Base-by-base conservation (phyloP, 768 basidiomycete species). In the Lanmaoa pseudosensibilis region DNA sequence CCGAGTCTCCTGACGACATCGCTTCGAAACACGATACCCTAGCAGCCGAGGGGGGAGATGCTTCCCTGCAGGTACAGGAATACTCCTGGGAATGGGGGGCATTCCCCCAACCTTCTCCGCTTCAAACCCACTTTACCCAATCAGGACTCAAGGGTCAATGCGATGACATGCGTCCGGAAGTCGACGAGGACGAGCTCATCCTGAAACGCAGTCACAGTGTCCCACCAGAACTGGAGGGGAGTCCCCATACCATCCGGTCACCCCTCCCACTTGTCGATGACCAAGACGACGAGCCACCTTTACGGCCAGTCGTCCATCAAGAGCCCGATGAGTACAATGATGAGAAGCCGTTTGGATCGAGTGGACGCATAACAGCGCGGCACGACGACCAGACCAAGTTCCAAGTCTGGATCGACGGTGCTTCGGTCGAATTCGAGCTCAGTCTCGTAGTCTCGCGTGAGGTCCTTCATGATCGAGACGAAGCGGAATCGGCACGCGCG, bases 51-150 rank as follows among this genome's bases (percentile, higher is more conserved):
- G 55, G 41, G 43, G 55, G 36, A 47, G 39, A n/a, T 19, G 1
- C 46, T 34, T 48, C 68, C 13, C 46, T 72, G 19, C 69, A 67
- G 5, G 65, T 79, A 4, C 85, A 84, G 54, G 88, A 91, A 66
- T 94, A 94, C 64, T 89, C 90, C 7, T 95, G 94, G 94, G 94
- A 95, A 63, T 95, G 94, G 93, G 93, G 92, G 27, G 85, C 82
- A 19, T 91, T 95, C 65, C 94, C 92, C 30, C 88, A 86, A 59
- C 87, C 84, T 23, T 90, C 90, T 4, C 88, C 88, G 1, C 72
- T 84, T 62, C 80, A 80, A 51, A 59, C 80, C 0, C 75, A 80
- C 12, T 86, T 87, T 64, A 46, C 63, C 15, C 45, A 60, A 34
- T 54, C 65, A 1, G 15, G 44, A 1, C 45, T 57, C 39, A 69